Percentiles rank a stretch among this genome's conserved stretches.
phyloP scores from a whole-genome alignment of 192 early-diverging fungal genomes.

The Umbelopsis vinacea region DNA sequence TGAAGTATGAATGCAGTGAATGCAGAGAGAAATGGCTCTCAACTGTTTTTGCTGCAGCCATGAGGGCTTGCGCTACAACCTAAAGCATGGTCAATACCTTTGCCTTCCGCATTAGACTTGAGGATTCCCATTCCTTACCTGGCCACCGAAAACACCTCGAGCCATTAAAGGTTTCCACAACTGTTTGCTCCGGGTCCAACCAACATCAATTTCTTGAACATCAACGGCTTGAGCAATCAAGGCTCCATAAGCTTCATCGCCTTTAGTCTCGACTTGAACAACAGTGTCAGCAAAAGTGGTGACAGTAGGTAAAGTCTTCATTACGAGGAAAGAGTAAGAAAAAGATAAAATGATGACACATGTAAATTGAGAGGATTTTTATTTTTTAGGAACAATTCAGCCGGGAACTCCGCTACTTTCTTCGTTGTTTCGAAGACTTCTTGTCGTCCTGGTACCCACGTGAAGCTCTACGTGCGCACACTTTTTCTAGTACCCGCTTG shows the following conservation, averaged over 20 bases:
- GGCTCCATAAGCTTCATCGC: neutral
- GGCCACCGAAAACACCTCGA: constrained; percentile 86
- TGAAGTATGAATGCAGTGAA: constrained; percentile 46
- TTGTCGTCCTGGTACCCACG: constrained; percentile 46
- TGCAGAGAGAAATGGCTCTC: constrained; percentile 28
- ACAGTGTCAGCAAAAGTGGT: neutral
- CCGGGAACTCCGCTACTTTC: constrained; percentile 23
- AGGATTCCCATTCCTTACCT: constrained; percentile 37
- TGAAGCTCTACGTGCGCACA: constrained; percentile 57
- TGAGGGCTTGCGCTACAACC: constrained; percentile 64
- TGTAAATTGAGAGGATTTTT: neutral
- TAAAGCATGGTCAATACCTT: neutral
- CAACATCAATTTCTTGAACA: constrained; percentile 68
- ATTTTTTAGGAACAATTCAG: neutral
- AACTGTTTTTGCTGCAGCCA: constrained; percentile 81
- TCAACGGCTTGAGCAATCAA: constrained; percentile 49
- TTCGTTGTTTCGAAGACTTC: constrained; percentile 47
- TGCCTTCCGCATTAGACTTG: neutral
- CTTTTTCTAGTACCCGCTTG: constrained; percentile 78
- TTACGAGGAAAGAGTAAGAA: neutral
- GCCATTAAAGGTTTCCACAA: constrained; percentile 84
- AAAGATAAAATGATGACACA: constrained; percentile 12
- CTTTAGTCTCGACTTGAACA: neutral
- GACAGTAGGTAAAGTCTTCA: constrained; percentile 18
- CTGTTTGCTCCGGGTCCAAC: constrained; percentile 72